phyloP scores from a whole-genome alignment of 108 stramenopile genomes.

The Fistulifera solaris region DNA sequence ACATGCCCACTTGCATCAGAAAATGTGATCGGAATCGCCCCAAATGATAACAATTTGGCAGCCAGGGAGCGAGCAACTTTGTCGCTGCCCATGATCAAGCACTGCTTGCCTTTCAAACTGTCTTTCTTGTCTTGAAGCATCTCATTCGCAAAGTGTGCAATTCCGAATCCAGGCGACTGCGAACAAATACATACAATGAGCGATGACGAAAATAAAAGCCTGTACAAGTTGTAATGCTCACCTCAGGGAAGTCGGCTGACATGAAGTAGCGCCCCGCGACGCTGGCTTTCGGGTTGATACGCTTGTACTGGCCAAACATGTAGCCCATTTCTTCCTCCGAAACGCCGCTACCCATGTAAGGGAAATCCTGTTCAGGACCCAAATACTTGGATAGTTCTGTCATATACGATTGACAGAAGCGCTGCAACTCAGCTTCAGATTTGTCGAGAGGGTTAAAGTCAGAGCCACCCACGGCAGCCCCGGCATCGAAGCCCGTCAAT shows the following conservation, averaged over 20 bases:
- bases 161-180: conserved; percentile 89
- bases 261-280: conserved; percentile 43
- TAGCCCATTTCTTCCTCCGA: conserved; percentile 90
- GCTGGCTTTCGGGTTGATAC: conserved; percentile 63
- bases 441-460: conserved; percentile 95
- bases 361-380: conserved; percentile 87
- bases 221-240: conserved; percentile 6
- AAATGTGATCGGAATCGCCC: conserved; percentile 92
- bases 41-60: conserved; percentile 84
- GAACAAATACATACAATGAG: conserved; percentile 2
- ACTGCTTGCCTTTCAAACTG: conserved; percentile 87
- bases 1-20: conserved; percentile 90
- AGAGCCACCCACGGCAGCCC: conserved; percentile 89
- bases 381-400: conserved; percentile 95
- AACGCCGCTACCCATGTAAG: conserved; percentile 89
- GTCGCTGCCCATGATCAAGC: conserved; percentile 88
- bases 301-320: conserved; percentile 97
- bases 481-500: conserved; percentile 79
- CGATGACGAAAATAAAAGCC: not conserved
- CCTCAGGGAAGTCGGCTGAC: conserved; percentile 20
- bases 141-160: conserved; percentile 86
- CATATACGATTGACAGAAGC: conserved; percentile 97
- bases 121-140: conserved; percentile 84
- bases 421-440: conserved; percentile 90
- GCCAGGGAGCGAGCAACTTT: conserved; percentile 90